Conservation (phyloP, 1,284 basidiomycete genomes). For the Volvariella surrecta region DNA sequence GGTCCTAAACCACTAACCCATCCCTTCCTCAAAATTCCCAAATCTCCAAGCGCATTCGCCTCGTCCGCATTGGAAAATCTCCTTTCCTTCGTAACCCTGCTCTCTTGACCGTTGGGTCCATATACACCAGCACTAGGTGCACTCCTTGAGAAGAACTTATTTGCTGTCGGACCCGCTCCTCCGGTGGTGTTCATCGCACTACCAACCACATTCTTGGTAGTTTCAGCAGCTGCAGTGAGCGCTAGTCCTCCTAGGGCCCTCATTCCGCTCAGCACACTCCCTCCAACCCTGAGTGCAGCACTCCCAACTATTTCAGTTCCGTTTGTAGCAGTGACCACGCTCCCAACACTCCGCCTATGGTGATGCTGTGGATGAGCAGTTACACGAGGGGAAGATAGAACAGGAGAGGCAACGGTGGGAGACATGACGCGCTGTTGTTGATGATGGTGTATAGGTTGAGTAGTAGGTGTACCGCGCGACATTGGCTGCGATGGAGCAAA, state of each 20-base stretch:
- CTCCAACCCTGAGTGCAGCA: conserved; percentile 51
- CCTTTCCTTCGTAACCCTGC: conserved; percentile 7
- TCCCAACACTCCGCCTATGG: conserved; percentile 5
- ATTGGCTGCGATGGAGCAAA: not conserved
- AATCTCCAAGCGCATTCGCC: not conserved
- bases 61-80: conserved; percentile 9
- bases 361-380: not conserved
- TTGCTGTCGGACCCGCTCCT: conserved; percentile 8
- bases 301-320: conserved; percentile 35
- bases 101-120: not conserved
- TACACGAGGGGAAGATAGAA: not conserved
- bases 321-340: conserved; percentile 6
- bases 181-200: not conserved
- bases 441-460: not conserved
- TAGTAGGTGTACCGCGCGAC: not conserved
- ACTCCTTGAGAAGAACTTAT: conserved; percentile 7
- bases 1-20: conserved; percentile 6
- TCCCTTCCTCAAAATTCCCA: conserved; percentile 4
- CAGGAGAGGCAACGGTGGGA: not conserved
- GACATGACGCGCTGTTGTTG: not conserved
- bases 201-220: conserved; percentile 16
- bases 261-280: conserved; percentile 55
- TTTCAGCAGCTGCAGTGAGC: conserved; percentile 43
- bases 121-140: conserved; percentile 4
- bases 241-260: conserved; percentile 58